Evolutionary conservation across 768 basidiomycete genomes (phyloP).

Genomic region (Inosperma sp.): DNA sequence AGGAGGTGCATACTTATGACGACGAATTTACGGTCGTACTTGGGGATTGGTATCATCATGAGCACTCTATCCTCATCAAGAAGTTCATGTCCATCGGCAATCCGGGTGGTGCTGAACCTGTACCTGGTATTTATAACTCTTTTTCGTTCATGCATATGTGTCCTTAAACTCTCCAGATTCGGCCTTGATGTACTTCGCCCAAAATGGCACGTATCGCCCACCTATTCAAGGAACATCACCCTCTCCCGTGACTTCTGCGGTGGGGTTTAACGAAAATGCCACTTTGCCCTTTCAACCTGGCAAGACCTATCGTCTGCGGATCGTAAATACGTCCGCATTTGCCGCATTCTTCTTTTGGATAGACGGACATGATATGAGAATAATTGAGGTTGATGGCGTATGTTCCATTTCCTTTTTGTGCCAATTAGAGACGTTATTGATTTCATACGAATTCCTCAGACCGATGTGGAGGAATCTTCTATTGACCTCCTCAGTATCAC

Average conservation of each 20-base stretch:
- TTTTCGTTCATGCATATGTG: neutral
- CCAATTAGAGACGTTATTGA: neutral
- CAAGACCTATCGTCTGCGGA: slow-evolving; percentile 83
- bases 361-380: slow-evolving; percentile 79
- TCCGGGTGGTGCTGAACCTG: slow-evolving; percentile 82
- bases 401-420: slow-evolving; percentile 22
- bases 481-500: slow-evolving; percentile 70
- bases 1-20: slow-evolving; percentile 73
- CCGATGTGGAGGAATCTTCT: slow-evolving; percentile 69
- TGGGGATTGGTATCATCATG: slow-evolving; percentile 89
- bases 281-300: slow-evolving; percentile 81
- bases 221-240: slow-evolving; percentile 49
- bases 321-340: slow-evolving; percentile 81
- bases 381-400: slow-evolving; percentile 83
- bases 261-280: slow-evolving; percentile 86
- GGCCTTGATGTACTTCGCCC: slow-evolving; percentile 77
- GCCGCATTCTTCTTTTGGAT: slow-evolving; percentile 82
- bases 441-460: slow-evolving; percentile 34
- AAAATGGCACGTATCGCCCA: slow-evolving; percentile 66
- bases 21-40: slow-evolving; percentile 85
- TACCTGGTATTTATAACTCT: slow-evolving; percentile 56
- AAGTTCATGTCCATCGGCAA: slow-evolving; percentile 68
- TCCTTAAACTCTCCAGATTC: slow-evolving; percentile 45
- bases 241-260: slow-evolving; percentile 47
- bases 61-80: slow-evolving; percentile 58